Evolutionary conservation across 768 basidiomycete species (phyloP), one percentile per base, ranked within the genome.

Genomic region (Mycena vitilis): DNA sequence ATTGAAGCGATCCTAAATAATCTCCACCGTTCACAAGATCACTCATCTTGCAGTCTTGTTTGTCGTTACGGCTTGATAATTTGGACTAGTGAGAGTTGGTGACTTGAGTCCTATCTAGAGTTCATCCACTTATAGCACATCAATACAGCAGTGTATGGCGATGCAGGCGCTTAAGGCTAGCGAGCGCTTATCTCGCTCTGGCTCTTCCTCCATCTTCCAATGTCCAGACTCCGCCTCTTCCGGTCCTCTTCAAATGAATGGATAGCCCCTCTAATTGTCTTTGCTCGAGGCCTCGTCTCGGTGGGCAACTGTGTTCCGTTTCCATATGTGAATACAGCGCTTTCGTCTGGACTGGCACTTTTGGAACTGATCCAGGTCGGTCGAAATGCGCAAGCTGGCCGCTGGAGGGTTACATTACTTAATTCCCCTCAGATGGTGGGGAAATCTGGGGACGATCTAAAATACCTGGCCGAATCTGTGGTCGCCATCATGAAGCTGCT

Each of bases 301-400:
- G 36, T 48, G 23, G 30, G 42, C 20, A 56, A 44, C 45, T 64
- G 44, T 12, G 54, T 44, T 36, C 63, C 63, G 20, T 47, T 56
- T 15, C 63, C 63, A 5, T 64, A 64, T 16, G 47, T 64, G 11
- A 44, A 15, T 4, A 25, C 44, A 12, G 53, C 63, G 13, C 16
- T 64, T 4, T 13, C 30, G 3, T 18, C 44, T 7, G 63, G 63
- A 9, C 30, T 56, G 9, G 63, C 54, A 13, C 37, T 64, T 0
- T 45, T 64, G 13, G 63, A 63, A 36, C 62, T 63, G 3, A 63
- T 63, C 15, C 25, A 63, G 53, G 62, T 56, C 10, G 12, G 63
- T 37, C 15, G 6, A 5, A 8, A 45, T 3, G 30, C 30, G 30
- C 30, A 30, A 5, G 30, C 30, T n/a, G n/a, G 42, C n/a, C n/a